phyloP scores from a whole-genome alignment of 495 filamentous ascomycete species.

The Podospora appendiculata region DNA sequence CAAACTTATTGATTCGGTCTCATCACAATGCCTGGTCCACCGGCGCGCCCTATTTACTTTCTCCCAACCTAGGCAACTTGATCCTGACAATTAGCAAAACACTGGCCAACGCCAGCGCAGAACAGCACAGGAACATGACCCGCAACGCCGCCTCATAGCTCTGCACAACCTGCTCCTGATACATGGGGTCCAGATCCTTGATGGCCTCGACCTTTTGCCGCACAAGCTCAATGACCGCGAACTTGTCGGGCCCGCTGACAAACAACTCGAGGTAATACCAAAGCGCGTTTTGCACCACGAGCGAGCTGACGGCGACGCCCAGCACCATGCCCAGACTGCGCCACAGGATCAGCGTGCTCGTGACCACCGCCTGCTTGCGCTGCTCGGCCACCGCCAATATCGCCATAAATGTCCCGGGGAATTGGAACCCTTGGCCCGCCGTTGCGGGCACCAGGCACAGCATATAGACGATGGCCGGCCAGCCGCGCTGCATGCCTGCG shows the following conservation, averaged over 20 bases:
- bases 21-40: no score
- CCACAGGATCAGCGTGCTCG: slow-evolving; percentile 61
- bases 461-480: slow-evolving; percentile 53
- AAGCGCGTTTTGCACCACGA: slow-evolving; percentile 69
- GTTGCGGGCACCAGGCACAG: slow-evolving; percentile 53
- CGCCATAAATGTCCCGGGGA: slow-evolving; percentile 57
- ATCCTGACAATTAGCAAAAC: slow-evolving; percentile 42
- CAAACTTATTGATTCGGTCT: no score
- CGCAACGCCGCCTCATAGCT: slow-evolving; percentile 54
- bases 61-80: slow-evolving; percentile 47
- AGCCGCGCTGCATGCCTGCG: slow-evolving; percentile 38
- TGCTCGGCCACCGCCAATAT: slow-evolving; percentile 60
- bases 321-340: slow-evolving; percentile 62
- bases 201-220: slow-evolving; percentile 37
- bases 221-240: slow-evolving; percentile 25
- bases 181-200: slow-evolving; percentile 19
- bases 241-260: slow-evolving; percentile 36
- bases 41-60: slow-evolving; percentile 21
- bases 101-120: slow-evolving; percentile 41
- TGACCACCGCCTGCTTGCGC: slow-evolving; percentile 68
- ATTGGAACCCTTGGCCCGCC: slow-evolving; percentile 58
- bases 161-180: slow-evolving; percentile 44
- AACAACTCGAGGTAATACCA: slow-evolving; percentile 47
- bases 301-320: slow-evolving; percentile 61
- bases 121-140: slow-evolving; percentile 44